Percentiles rank a stretch among this genome's conserved stretches.
These are phyloP conservation scores for Tephrocybe rancida DNA, from an alignment of 768 basidiomycete species.

Conservation along the genomic window DNA sequence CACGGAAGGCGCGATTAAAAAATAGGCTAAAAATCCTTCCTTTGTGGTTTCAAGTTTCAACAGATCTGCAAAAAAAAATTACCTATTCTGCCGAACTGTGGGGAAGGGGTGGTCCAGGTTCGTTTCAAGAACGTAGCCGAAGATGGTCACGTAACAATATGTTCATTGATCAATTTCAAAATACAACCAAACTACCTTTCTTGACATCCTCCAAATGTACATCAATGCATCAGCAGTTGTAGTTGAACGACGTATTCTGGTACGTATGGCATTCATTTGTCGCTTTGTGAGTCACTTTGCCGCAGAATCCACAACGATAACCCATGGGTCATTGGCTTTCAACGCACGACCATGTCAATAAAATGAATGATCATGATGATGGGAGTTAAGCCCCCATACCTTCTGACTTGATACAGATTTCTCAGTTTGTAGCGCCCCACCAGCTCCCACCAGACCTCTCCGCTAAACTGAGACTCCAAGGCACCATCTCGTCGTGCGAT, in stretches of 20 bases:
- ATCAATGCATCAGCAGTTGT: too few species aligned
- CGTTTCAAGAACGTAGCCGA: too few species aligned
- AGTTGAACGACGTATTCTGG: background rate
- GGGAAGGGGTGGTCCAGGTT: too few species aligned
- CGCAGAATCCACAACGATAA: background rate
- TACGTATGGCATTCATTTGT: background rate
- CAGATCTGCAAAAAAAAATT: background rate
- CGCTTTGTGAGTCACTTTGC: background rate
- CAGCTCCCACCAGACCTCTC: background rate
- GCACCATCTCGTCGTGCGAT: background rate
- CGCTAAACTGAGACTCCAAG: background rate
- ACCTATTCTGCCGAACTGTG: too few species aligned
- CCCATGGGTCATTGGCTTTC: background rate
- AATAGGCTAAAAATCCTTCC: too few species aligned
- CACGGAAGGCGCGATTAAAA: too few species aligned
- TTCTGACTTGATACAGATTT: background rate
- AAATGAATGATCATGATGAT: conserved; percentile 6
- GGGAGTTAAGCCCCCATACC: background rate
- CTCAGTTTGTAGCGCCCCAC: background rate
- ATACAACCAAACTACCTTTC: too few species aligned
- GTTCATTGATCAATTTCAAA: too few species aligned
- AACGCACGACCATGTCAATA: background rate
- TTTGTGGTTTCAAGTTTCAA: too few species aligned
- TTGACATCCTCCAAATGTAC: too few species aligned
- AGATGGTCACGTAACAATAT: too few species aligned